Evolutionary conservation across 2,329 filamentous ascomycete genomes (phyloP), one percentile per base, ranked within the genome.

Genomic region (Neonectria hederae): DNA sequence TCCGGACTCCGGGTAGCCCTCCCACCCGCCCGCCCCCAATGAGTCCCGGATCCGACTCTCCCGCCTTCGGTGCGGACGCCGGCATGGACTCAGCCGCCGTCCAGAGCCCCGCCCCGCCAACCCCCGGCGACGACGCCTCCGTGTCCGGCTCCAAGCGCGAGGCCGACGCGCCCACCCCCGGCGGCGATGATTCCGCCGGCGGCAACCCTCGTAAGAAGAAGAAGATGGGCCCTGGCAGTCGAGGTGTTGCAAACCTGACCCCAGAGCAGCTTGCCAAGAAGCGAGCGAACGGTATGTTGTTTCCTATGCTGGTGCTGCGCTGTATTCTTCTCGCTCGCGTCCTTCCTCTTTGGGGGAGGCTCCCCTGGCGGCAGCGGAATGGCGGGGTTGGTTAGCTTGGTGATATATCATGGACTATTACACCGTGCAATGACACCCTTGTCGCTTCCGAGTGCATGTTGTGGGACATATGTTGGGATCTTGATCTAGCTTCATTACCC

Each of bases 221-320:
- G 68, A 84, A 82, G 69, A 76, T 76, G 8, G 81, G 77, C 1
- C 76, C 81, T 6, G 80, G 82, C 6, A 81, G 81, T 26, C 78
- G 84, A 51, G 84, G 84, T 11, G 85, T 87, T 45, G 86, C 86
- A 55, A 90, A 91, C 71, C 84, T 90, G 75, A 92, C 90, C 1
- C 88, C 90, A 38, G 92, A 94, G 73, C 90, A 94, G 78, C 82
- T 94, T 54, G 87, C 89, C 62, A 92, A 92, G 77, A 88, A 88
- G 74, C 81, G 86, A 61, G 85, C 85, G 32, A 88, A 87, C 72
- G 85, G 85, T 87, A 76, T 73, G 81, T 78, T 10, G 19, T 57
- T 40, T 13, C 17, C 48, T 9, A 9, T 19, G 13, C 7, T 51
- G 38, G 14, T 49, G 26, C n/a, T 21, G 5, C 56, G 28, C 24